Evolutionary conservation across 768 basidiomycete genomes (phyloP).

Genomic region (Hericium erinaceus): DNA sequence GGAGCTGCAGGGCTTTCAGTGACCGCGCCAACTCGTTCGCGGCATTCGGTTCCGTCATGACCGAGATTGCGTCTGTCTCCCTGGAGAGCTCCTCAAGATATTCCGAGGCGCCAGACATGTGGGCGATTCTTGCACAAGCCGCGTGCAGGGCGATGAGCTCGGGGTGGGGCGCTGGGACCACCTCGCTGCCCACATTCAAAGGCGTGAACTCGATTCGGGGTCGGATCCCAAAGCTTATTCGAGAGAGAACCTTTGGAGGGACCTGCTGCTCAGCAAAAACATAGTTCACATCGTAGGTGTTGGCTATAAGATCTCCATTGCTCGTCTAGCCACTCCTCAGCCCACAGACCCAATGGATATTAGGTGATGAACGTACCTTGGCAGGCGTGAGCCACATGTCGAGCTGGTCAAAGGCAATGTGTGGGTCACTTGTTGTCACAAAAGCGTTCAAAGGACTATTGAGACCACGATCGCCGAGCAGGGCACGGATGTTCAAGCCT

Average conservation of each 20-base stretch:
- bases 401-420: not conserved
- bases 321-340: not conserved
- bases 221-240: not conserved
- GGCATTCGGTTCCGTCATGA: slow-evolving; percentile 8
- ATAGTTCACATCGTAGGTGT: not conserved
- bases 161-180: slow-evolving; percentile 3
- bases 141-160: slow-evolving; percentile 5
- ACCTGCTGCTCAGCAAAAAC: not conserved
- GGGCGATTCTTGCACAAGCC: slow-evolving; percentile 7
- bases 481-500: not conserved
- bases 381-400: slow-evolving; percentile 4
- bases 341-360: not conserved
- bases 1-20: slow-evolving; percentile 2
- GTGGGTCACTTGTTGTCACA: not conserved
- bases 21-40: slow-evolving; percentile 5
- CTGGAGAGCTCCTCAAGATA: slow-evolving; percentile 2
- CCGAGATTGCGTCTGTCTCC: slow-evolving; percentile 2
- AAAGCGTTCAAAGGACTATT: slow-evolving; percentile 3
- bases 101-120: slow-evolving; percentile 6
- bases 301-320: not conserved
- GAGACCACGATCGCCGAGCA: not conserved
- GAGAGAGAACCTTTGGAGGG: not conserved
- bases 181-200: not conserved
- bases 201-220: not conserved
- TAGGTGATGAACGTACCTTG: not conserved